Percentiles rank a stretch among this genome's conserved stretches.
Evolutionary conservation across 2,329 filamentous ascomycete genomes (phyloP).

Genomic region (Aspergillus caelatus): DNA sequence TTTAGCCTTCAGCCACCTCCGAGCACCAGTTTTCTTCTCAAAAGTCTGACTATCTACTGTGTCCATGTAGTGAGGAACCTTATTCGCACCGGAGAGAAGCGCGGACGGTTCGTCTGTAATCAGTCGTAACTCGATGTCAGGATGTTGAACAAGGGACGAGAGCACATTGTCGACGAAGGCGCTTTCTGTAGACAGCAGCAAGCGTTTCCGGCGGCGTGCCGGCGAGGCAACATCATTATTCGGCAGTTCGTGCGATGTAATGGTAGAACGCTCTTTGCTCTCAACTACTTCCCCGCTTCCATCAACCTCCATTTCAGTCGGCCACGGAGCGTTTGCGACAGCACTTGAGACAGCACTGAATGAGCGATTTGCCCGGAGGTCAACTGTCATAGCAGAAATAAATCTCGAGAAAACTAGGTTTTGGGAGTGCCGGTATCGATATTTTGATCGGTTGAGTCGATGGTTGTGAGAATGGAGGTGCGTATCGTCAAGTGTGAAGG

Average conservation of each 20-base stretch:
- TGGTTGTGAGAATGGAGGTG: not conserved
- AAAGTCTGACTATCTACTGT: slow-evolving; percentile 42
- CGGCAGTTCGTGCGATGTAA: slow-evolving; percentile 1
- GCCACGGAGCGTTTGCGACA: slow-evolving; percentile 17
- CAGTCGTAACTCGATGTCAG: slow-evolving; percentile 44
- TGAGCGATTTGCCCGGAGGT: slow-evolving; percentile 7
- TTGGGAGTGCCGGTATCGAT: not conserved
- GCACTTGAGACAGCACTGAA: slow-evolving; percentile 8
- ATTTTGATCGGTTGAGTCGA: not conserved
- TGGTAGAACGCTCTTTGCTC: slow-evolving; percentile 12
- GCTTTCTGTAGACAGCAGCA: slow-evolving; percentile 37
- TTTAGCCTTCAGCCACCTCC: slow-evolving; percentile 46
- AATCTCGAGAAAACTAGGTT: not conserved
- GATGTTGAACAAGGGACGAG: slow-evolving; percentile 40
- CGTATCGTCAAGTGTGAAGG: not conserved
- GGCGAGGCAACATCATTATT: slow-evolving; percentile 8
- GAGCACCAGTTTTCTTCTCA: slow-evolving; percentile 40
- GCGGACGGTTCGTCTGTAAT: slow-evolving; percentile 45
- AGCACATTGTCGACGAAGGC: slow-evolving; percentile 44
- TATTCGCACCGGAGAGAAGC: slow-evolving; percentile 39
- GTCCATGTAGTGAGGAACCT: slow-evolving; percentile 45
- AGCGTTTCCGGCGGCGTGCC: slow-evolving; percentile 21
- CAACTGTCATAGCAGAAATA: slow-evolving; percentile 17
- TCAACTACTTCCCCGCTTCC: slow-evolving; percentile 19
- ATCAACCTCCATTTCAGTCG: slow-evolving; percentile 33